A percentile compares a stretch with the other conserved stretches of the same genome.
Conservation (phyloP, 2,329 filamentous ascomycete genomes). For the Colletotrichum chlorophyti region DNA sequence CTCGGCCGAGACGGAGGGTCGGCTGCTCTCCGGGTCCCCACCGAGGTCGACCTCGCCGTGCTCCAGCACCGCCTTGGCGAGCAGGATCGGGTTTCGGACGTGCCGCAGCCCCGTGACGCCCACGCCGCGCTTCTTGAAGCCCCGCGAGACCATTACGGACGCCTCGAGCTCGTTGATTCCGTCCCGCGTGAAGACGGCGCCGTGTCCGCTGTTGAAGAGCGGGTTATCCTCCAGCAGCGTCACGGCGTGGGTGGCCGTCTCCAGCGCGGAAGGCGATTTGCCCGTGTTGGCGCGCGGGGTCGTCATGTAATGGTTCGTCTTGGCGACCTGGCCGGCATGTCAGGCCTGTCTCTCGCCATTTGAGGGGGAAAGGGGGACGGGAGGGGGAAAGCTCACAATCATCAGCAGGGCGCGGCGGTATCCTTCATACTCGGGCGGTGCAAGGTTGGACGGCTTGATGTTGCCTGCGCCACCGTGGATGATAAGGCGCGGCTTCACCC, state of each 20-base stretch:
- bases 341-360: too few species aligned
- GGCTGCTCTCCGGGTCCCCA: slow-evolving; percentile 40
- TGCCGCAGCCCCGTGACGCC: slow-evolving; percentile 76
- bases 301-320: slow-evolving; percentile 54
- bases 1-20: slow-evolving; percentile 16
- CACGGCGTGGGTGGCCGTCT: slow-evolving; percentile 79
- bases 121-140: slow-evolving; percentile 76
- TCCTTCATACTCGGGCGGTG: slow-evolving; percentile 61
- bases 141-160: slow-evolving; percentile 82
- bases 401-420: slow-evolving; percentile 67
- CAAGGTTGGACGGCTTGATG: slow-evolving; percentile 65
- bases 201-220: slow-evolving; percentile 84
- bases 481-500: slow-evolving; percentile 64
- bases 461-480: slow-evolving; percentile 79
- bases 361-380: too few species aligned
- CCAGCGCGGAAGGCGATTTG: slow-evolving; percentile 65
- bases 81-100: slow-evolving; percentile 80
- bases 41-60: slow-evolving; percentile 68
- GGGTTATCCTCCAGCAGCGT: slow-evolving; percentile 77
- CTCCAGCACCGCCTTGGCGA: slow-evolving; percentile 76
- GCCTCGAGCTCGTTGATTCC: slow-evolving; percentile 88
- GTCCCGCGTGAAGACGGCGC: slow-evolving; percentile 84
- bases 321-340: slow-evolving; percentile 44
- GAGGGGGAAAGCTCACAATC: slow-evolving; percentile 56
- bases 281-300: slow-evolving; percentile 33